Conservation (phyloP, 768 basidiomycete species). For the Mycena olivaceomarginata region DNA sequence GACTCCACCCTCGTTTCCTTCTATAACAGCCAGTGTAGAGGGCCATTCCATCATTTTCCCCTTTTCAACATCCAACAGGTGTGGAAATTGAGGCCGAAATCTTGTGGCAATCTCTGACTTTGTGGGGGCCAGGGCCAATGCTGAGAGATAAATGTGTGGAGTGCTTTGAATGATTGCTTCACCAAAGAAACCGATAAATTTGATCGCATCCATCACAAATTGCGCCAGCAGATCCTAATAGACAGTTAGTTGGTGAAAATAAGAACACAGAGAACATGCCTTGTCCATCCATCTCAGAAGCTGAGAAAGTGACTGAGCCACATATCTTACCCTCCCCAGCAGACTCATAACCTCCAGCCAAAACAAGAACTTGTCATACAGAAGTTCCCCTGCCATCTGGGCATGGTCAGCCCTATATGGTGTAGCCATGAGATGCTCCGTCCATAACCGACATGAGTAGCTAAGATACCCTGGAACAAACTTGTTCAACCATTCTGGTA, state of each 20-base stretch:
- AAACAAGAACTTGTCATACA: not conserved
- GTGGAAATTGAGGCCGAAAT: not conserved
- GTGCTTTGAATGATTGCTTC: slow-evolving; percentile 12
- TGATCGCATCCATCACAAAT: not conserved
- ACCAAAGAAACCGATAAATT: slow-evolving; percentile 11
- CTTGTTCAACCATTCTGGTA: not conserved
- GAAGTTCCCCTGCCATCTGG: not conserved
- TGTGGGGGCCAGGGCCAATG: slow-evolving; percentile 2
- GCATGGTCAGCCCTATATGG: not conserved
- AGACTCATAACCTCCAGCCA: slow-evolving; percentile 33
- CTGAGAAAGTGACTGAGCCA: not conserved
- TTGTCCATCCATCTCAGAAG: not conserved
- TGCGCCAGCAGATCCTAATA: not conserved
- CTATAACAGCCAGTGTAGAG: not conserved
- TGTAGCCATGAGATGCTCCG: not conserved
- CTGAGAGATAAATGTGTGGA: slow-evolving; percentile 30
- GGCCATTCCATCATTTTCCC: not conserved
- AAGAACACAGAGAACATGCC: not conserved
- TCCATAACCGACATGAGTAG: slow-evolving; percentile 13
- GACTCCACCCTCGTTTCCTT: not conserved
- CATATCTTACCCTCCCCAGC: not conserved
- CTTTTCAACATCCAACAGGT: not conserved
- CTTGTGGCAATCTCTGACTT: not conserved
- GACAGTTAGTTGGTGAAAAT: not conserved
- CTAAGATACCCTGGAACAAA: slow-evolving; percentile 2